phyloP scores from a whole-genome alignment of 129 eudicot species.

The Flaveria trinervia region DNA sequence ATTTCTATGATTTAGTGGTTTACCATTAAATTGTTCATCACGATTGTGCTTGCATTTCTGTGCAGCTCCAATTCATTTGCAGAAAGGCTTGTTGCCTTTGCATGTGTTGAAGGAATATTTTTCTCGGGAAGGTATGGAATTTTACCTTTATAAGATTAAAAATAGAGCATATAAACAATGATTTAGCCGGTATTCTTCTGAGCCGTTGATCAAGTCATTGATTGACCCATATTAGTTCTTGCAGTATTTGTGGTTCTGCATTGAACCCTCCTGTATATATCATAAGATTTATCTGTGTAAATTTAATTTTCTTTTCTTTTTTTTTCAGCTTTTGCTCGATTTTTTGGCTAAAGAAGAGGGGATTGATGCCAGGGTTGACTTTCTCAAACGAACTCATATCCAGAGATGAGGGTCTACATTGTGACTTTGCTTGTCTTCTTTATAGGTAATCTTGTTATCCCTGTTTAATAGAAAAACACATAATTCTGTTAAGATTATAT shows the following conservation, averaged over 20 bases:
- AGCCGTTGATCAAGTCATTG: too few relatives aligned
- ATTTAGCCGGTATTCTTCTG: too few relatives aligned
- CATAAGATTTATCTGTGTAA: background rate
- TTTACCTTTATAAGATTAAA: background rate
- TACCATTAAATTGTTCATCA: background rate
- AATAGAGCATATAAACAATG: background rate
- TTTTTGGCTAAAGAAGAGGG: conserved; percentile 88
- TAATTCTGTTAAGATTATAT: conserved; percentile 1
- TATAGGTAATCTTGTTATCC: conserved; percentile 45
- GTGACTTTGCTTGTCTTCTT: conserved; percentile 86
- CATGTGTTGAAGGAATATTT: conserved; percentile 86
- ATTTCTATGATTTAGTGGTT: too few relatives aligned
- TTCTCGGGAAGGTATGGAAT: conserved; percentile 70
- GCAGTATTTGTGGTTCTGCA: too few relatives aligned
- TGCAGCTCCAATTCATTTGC: conserved; percentile 80
- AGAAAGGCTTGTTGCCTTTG: conserved; percentile 86
- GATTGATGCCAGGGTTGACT: conserved; percentile 88
- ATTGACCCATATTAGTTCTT: background rate
- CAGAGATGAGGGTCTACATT: conserved; percentile 86
- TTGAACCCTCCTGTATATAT: background rate
- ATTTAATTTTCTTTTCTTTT: background rate
- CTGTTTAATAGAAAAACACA: background rate
- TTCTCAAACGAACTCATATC: conserved; percentile 91
- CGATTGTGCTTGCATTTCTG: background rate
- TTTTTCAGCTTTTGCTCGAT: conserved; percentile 74